A percentile compares a stretch with the other conserved stretches of the same genome.
Evolutionary conservation across 805 yeast genomes (phyloP).

Genomic region (Ogataea ganodermae): DNA sequence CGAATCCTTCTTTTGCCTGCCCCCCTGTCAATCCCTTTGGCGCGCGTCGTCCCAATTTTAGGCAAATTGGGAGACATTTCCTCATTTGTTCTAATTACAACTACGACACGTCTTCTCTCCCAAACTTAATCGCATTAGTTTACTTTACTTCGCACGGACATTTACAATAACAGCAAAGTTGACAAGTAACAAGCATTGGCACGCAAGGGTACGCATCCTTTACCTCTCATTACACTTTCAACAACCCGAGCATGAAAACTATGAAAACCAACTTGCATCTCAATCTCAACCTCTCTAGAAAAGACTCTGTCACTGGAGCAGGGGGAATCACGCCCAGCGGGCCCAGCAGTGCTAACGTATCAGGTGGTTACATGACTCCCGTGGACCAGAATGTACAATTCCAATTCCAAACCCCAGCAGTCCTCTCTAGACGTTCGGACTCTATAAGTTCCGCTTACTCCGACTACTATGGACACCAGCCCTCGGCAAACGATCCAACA

Average conservation of each 20-base stretch:
- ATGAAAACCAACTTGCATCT: conserved; percentile 31
- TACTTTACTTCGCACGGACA: conserved; percentile 1
- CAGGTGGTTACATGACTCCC: conserved; percentile 26
- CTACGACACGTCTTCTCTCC: conserved; percentile 7
- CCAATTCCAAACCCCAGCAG: conserved; percentile 27
- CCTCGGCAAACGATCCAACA: conserved; percentile 3
- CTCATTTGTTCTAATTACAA: conserved; percentile 7
- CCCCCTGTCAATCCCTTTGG: conserved; percentile 6
- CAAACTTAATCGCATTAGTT: neutral
- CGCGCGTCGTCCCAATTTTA: conserved; percentile 6
- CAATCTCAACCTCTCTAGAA: conserved; percentile 23
- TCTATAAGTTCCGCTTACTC: conserved; percentile 23
- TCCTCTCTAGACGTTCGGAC: conserved; percentile 19
- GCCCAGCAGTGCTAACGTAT: neutral
- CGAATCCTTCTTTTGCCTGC: neutral
- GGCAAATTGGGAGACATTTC: conserved; percentile 1
- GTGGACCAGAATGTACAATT: conserved; percentile 24
- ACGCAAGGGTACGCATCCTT: neutral
- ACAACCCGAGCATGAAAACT: conserved; percentile 25
- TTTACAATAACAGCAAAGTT: neutral
- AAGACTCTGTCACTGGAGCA: conserved; percentile 16
- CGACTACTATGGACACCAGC: conserved; percentile 13
- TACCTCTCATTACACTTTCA: neutral
- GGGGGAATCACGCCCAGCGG: conserved; percentile 18
- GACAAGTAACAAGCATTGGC: conserved; percentile 7